Evolutionary conservation across 192 early-diverging fungal species (phyloP), one percentile per base, ranked within the genome.

Genomic region (Paraglomus occultum): DNA sequence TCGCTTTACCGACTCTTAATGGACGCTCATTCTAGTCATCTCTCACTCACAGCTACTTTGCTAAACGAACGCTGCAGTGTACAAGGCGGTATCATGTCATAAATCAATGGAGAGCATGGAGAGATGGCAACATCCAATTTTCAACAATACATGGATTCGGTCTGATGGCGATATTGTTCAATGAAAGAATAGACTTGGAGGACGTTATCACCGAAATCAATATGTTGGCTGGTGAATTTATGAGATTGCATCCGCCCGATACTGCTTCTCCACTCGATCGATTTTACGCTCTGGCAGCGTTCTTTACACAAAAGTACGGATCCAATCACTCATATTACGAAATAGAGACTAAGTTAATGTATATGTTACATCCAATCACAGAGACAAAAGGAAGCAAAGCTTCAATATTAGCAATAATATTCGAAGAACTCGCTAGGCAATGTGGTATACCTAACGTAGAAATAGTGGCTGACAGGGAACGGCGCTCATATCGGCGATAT

Each of bases 41-140:
- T 43, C 64, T 67, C 22, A 67, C 64, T 52, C 64, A 67, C 53
- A 46, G 64, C 53, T 67, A 67, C 18, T 67, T 67, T 53, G 64
- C 64, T 52, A 67, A 67, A 17, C 23, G 64, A 67, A 51, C 64
- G n/a, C 51, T 67, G 17, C 64, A 67, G n/a, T 52, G 18, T 18
- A 52, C 53, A 40, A 48, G 64, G 20, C 46, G 64, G 23, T 46
- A 17, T 52, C n/a, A 23, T 7, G 44, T 67, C 15, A 67, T 67
- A 8, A 20, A 51, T 9, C 50, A 67, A 40, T 67, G 64, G 64
- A 67, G 53, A 67, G 46, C 64, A 67, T 67, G 64, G 64, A 48
- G 48, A 31, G 42, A 67, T n/a, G 10, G n/a, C 15, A n/a, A 40
- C 10, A 20, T 53, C 1, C 10, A 50, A 9, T 11, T 67, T 12